Conservation (phyloP, 345 rosid genomes). For the Adansonia digitata region DNA sequence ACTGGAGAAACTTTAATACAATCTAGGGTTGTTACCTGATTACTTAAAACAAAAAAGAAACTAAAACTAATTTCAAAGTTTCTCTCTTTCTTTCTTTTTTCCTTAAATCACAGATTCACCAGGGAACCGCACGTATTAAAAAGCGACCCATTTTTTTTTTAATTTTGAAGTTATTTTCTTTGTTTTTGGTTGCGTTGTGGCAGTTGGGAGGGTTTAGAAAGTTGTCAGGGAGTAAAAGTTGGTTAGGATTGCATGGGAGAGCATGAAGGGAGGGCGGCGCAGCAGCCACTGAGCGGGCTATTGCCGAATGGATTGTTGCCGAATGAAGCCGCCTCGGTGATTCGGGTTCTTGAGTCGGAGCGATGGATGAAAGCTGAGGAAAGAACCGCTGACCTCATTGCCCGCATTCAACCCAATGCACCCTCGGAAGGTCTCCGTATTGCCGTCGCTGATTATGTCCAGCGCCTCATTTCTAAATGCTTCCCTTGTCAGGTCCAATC, state of each 20-base stretch:
- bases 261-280: slow-evolving; percentile 56
- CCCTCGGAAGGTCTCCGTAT: slow-evolving; percentile 83
- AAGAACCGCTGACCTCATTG: slow-evolving; percentile 74
- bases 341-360: slow-evolving; percentile 43
- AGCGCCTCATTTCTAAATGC: slow-evolving; percentile 71
- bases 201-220: neutral
- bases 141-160: neutral
- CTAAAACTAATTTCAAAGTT: slow-evolving; percentile 2
- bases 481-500: slow-evolving; percentile 60
- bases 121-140: neutral
- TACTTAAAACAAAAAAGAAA: neutral
- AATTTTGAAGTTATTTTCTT: neutral
- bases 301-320: slow-evolving; percentile 81
- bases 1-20: neutral
- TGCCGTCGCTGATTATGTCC: slow-evolving; percentile 79
- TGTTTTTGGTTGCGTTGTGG: neutral
- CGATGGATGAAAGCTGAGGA: slow-evolving; percentile 82
- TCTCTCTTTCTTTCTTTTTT: neutral
- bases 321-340: slow-evolving; percentile 61
- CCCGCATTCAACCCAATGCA: slow-evolving; percentile 73
- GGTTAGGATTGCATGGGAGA: slow-evolving; percentile 69
- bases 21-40: neutral
- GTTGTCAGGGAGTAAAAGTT: neutral
- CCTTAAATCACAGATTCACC: neutral
- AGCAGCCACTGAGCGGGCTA: slow-evolving; percentile 54